A percentile compares a stretch with the other conserved stretches of the same genome.
Conservation (phyloP, 2,329 filamentous ascomycete genomes). For the Keithomyces neogunnii region DNA sequence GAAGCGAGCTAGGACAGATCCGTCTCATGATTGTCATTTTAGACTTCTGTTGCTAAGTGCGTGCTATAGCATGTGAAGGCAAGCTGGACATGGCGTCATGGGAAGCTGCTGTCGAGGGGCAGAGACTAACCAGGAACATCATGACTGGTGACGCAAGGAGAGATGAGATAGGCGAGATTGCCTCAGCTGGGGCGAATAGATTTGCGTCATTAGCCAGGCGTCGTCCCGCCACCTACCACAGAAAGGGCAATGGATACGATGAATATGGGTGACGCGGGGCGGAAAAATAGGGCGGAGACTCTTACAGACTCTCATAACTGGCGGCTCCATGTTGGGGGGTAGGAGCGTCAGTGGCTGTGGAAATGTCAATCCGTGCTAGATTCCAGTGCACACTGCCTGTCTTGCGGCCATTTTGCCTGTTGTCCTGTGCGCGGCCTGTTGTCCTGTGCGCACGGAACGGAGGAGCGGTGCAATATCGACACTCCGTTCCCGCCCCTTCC, state of each 20-base stretch:
- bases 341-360: too few species aligned
- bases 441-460: conserved; percentile 10
- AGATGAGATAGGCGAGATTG: not conserved
- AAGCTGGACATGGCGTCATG: not conserved
- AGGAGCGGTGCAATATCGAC: conserved; percentile 19
- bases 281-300: too few species aligned
- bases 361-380: too few species aligned
- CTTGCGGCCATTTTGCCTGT: too few species aligned
- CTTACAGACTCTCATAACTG: too few species aligned
- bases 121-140: not conserved
- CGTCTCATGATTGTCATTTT: not conserved
- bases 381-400: too few species aligned
- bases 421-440: too few species aligned
- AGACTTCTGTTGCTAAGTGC: not conserved
- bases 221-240: too few species aligned
- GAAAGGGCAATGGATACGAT: too few species aligned
- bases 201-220: not conserved
- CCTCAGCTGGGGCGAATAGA: not conserved
- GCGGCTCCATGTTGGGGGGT: too few species aligned
- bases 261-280: too few species aligned
- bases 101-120: not conserved
- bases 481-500: conserved; percentile 16
- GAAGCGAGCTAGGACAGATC: not conserved
- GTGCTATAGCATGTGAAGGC: not conserved
- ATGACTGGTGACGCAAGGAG: not conserved